Base-by-base conservation (phyloP, 805 yeast species). In the Metschnikowia lochheadii region DNA sequence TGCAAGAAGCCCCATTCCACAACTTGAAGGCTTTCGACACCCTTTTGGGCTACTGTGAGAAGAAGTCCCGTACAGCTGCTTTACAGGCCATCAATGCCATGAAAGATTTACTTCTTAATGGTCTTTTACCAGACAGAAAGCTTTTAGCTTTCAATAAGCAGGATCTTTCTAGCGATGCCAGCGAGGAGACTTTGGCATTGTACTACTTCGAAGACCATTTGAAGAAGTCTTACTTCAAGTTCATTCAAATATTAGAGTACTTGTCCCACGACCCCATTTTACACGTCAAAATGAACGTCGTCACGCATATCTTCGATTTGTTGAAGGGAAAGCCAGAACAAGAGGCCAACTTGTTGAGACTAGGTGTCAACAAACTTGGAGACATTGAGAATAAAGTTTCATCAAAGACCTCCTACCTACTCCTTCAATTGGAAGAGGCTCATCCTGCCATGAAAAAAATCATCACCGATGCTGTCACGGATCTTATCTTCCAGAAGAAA, bases 361-460 rank as follows among this genome's bases (percentile, higher is more conserved):
- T 94, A 48, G 96, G 96, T 48, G 94, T 90, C 42, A 94, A 94
- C 67, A 94, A 94, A 66, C 76, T 94, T 35, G 99, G 99, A 70
- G 99, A 94, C 65, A 79, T 80, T 40, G 97, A 92, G 55, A 86
- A 88, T 55, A 89, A 89, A 64, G 96, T 94, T 5, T 82, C 95
- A 1, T 87, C 98, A 0, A 88, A 88, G 63, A 82, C 96, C 1
- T 90, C 97, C 5, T 89, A 81, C 66, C 83, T 85, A 56, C 71
- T 94, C 42, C 75, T 91, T 56, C 85, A 85, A 60, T 70, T 90
- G 39, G 87, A 94, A 66, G 96, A 89, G 66, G 85, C 84, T 3
- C 99, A 94, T 66, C 99, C 99, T 17, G 94, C 94, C 45, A 94
- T 94, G 98, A 92, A 90, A 67, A 72, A 80, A 48, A 82, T 92